These are phyloP conservation scores for Huntiella omanensis DNA, from an alignment of 2,329 filamentous ascomycete genomes.

Conservation along the genomic window DNA sequence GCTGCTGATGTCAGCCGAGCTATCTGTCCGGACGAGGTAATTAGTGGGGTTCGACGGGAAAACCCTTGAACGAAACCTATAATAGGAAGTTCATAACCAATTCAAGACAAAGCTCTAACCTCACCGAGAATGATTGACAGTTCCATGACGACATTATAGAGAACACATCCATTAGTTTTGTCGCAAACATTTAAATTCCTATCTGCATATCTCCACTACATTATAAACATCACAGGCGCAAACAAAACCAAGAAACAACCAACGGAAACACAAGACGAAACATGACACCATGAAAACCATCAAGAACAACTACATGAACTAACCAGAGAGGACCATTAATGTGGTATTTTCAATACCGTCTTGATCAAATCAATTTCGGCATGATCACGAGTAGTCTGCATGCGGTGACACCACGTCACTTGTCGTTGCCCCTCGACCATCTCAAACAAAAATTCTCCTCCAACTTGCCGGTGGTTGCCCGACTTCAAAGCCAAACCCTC, in stretches of 20 bases:
- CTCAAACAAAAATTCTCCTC: constrained; percentile 65
- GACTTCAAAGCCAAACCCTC: constrained; percentile 40
- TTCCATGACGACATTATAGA: background rate
- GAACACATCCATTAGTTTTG: background rate
- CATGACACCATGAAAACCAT: too few relatives aligned
- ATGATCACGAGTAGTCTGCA: constrained; percentile 64
- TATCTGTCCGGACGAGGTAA: background rate
- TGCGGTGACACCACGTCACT: constrained; percentile 65
- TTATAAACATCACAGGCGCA: too few relatives aligned
- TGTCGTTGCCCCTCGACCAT: constrained; percentile 31
- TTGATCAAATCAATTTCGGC: constrained; percentile 49
- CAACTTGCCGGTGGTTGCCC: constrained; percentile 49
- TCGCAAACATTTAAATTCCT: background rate
- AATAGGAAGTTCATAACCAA: too few relatives aligned
- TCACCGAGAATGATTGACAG: background rate
- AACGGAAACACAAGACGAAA: too few relatives aligned
- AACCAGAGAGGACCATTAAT: too few relatives aligned
- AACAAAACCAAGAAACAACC: too few relatives aligned
- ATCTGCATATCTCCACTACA: too few relatives aligned
- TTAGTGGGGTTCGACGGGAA: constrained; percentile 1
- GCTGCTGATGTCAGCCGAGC: constrained; percentile 2
- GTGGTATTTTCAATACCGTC: constrained; percentile 9
- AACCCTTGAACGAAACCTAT: background rate
- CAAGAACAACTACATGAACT: too few relatives aligned
- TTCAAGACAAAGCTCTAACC: too few relatives aligned